These are phyloP conservation scores for Ballota nigra DNA, from an alignment of 257 asterid species.

Conservation along the genomic window DNA sequence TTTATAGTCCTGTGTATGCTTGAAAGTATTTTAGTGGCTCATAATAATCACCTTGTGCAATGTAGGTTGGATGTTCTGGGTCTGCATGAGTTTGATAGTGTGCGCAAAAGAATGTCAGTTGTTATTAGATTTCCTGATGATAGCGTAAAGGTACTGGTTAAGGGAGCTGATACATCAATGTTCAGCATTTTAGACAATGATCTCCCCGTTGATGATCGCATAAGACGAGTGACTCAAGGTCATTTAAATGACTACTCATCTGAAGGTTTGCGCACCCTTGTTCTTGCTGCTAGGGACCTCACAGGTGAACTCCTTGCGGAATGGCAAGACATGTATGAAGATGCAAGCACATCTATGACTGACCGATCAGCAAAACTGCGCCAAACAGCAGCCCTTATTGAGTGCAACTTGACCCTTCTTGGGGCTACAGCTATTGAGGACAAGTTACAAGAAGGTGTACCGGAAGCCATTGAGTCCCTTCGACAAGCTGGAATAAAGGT, in stretches of 20 bases:
- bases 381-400: constrained; percentile 85
- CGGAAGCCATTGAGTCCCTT: constrained; percentile 91
- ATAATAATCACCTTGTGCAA: constrained; percentile 13
- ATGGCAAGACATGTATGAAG: constrained; percentile 93
- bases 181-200: constrained; percentile 64
- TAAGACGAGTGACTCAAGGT: constrained; percentile 46
- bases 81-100: constrained; percentile 96
- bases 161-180: constrained; percentile 97
- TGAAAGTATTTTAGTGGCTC: constrained; percentile 6
- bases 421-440: constrained; percentile 99
- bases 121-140: constrained; percentile 77
- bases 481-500: constrained; percentile 97
- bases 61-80: constrained; percentile 99
- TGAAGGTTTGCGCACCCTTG: constrained; percentile 97
- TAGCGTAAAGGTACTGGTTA: constrained; percentile 84
- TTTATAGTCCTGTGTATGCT: background rate
- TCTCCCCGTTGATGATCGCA: constrained; percentile 40
- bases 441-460: constrained; percentile 94
- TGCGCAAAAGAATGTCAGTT: constrained; percentile 98
- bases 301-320: constrained; percentile 65
- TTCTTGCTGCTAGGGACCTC: constrained; percentile 80
- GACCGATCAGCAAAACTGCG: constrained; percentile 83
- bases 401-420: constrained; percentile 77
- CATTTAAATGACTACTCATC: constrained; percentile 86
- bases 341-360: constrained; percentile 95